phyloP scores from a whole-genome alignment of 2,329 filamentous ascomycete species.

The Paecilomyces formosus region DNA sequence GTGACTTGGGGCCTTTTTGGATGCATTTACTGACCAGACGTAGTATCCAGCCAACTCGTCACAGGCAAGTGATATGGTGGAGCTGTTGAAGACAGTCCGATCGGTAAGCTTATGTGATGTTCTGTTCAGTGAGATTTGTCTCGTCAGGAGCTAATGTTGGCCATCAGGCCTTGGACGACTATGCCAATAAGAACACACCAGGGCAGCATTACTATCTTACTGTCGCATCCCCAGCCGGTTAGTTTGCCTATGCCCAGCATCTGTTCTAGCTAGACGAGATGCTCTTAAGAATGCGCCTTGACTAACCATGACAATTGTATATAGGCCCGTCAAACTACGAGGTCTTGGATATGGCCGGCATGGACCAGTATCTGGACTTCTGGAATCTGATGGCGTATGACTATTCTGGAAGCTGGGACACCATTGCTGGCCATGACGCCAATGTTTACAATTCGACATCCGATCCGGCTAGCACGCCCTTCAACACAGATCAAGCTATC shows the following conservation, averaged over 20 bases:
- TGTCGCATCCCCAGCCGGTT: conserved; percentile 39
- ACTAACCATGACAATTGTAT: not conserved
- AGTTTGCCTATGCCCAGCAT: not conserved
- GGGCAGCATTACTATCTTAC: conserved; percentile 39
- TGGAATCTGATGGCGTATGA: conserved; percentile 74
- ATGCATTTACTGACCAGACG: not conserved
- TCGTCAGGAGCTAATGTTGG: not conserved
- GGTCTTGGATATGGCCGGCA: conserved; percentile 33
- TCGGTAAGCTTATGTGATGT: conserved; percentile 13
- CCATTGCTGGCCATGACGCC: conserved; percentile 64
- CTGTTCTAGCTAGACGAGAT: not conserved
- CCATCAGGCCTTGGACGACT: conserved; percentile 32
- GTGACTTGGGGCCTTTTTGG: not conserved
- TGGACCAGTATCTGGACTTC: conserved; percentile 44
- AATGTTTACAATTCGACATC: conserved; percentile 60
- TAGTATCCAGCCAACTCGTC: conserved; percentile 25
- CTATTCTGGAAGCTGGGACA: conserved; percentile 75
- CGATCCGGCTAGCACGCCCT: conserved; percentile 64
- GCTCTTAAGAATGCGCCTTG: not conserved
- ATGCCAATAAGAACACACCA: conserved; percentile 30
- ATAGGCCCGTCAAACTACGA: conserved; percentile 38
- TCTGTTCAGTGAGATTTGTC: not conserved
- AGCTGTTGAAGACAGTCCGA: conserved; percentile 24
- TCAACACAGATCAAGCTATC: conserved; percentile 66
- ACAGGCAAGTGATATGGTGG: conserved; percentile 28